A percentile compares a stretch with the other conserved stretches of the same genome.
Evolutionary conservation across 345 rosid genomes (phyloP).

Genomic region (Luvunga scandens): DNA sequence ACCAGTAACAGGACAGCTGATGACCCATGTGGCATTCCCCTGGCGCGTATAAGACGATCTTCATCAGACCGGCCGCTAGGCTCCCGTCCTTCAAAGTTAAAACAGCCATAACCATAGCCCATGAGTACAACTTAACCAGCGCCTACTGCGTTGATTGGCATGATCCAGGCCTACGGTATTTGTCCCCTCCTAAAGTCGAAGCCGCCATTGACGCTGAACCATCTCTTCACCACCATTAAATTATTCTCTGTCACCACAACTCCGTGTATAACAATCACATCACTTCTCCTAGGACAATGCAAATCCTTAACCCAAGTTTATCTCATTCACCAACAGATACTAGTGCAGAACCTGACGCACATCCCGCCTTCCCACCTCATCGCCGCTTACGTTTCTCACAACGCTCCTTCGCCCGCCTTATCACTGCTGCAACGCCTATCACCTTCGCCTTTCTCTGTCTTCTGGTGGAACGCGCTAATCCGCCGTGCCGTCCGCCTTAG

Average conservation of each 20-base stretch:
- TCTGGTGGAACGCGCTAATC: conserved; percentile 74
- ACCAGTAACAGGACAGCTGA: no score
- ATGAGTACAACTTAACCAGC: no score
- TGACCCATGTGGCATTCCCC: no score
- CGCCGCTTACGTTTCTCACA: conserved; percentile 60
- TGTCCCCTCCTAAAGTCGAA: no score
- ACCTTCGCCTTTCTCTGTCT: conserved; percentile 50
- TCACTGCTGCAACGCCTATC: conserved; percentile 51
- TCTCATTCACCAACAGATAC: conserved; percentile 62
- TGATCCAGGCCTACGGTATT: no score
- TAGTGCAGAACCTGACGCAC: conserved; percentile 43
- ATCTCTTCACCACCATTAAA: not conserved
- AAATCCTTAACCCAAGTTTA: conserved; percentile 45
- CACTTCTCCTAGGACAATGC: conserved; percentile 57
- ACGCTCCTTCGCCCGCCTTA: conserved; percentile 38
- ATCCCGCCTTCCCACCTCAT: conserved; percentile 50
- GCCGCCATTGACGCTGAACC: not conserved
- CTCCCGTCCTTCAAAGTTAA: no score
- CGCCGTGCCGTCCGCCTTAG: conserved; percentile 43
- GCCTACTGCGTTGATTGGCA: no score
- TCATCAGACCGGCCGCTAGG: no score
- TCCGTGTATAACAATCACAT: conserved; percentile 25
- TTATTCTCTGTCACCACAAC: conserved; percentile 6
- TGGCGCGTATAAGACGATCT: no score
- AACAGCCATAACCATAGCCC: no score